These are phyloP conservation scores for Aspergillus neoniger DNA, from an alignment of 2,329 filamentous ascomycete genomes.

Conservation along the genomic window DNA sequence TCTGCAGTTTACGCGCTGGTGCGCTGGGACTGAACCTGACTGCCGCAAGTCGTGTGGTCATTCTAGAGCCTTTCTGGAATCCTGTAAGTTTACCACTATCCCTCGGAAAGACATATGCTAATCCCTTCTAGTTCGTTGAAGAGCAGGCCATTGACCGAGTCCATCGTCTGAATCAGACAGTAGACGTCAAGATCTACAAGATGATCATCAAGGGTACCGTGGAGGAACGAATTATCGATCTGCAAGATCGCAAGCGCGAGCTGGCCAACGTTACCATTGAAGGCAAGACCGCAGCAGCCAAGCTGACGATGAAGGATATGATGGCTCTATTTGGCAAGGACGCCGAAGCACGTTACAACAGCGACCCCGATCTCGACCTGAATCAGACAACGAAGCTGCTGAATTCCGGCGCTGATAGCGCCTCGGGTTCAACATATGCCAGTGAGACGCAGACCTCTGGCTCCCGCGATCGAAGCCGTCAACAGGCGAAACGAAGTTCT, in stretches of 20 bases:
- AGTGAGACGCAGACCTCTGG: neutral
- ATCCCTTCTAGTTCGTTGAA: conserved; percentile 73
- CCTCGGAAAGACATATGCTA: conserved; percentile 19
- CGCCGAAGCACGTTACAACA: conserved; percentile 51
- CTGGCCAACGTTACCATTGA: conserved; percentile 92
- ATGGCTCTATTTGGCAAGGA: conserved; percentile 82
- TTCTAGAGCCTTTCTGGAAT: conserved; percentile 98
- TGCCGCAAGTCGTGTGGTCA: conserved; percentile 87
- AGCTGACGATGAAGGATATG: conserved; percentile 91
- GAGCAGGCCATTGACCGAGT: conserved; percentile 98
- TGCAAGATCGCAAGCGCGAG: conserved; percentile 91
- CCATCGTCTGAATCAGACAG: conserved; percentile 94
- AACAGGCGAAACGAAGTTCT: conserved; percentile 12
- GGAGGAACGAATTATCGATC: conserved; percentile 89
- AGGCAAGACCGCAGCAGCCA: conserved; percentile 71
- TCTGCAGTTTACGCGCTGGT: conserved; percentile 93
- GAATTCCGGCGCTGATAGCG: conserved; percentile 19
- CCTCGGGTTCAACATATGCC: neutral
- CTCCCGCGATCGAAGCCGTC: conserved; percentile 17
- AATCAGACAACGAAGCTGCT: conserved; percentile 36
- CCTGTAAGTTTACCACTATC: conserved; percentile 58
- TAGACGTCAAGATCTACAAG: conserved; percentile 93
- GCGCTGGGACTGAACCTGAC: conserved; percentile 92
- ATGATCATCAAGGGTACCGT: conserved; percentile 84
- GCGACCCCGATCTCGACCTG: conserved; percentile 44